These are phyloP conservation scores for Cadophora luteo-olivacea DNA, from an alignment of 2,329 filamentous ascomycete species.

Conservation along the genomic window DNA sequence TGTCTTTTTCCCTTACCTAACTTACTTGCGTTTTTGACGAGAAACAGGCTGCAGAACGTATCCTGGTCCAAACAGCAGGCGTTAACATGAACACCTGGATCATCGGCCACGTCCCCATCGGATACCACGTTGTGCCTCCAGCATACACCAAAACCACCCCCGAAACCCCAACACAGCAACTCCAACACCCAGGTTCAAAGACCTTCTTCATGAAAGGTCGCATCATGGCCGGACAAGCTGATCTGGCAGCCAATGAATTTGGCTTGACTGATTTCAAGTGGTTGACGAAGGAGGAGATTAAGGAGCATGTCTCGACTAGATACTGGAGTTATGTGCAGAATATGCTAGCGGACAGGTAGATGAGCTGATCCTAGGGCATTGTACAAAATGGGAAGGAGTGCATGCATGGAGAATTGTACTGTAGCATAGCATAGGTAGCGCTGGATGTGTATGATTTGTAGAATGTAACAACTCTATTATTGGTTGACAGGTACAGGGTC, in stretches of 20 bases:
- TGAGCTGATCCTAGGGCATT: conserved; percentile 49
- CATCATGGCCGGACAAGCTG: conserved; percentile 95
- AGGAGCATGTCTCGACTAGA: conserved; percentile 65
- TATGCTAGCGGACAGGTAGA: conserved; percentile 84
- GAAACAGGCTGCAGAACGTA: conserved; percentile 79
- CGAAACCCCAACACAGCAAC: conserved; percentile 15
- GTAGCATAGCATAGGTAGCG: conserved; percentile 29
- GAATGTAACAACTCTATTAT: conserved; percentile 30
- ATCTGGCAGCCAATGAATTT: conserved; percentile 74
- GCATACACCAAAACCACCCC: conserved; percentile 51
- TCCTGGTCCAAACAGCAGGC: conserved; percentile 78
- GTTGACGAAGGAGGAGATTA: conserved; percentile 88
- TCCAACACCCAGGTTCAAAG: conserved; percentile 70
- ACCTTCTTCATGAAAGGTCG: conserved; percentile 95
- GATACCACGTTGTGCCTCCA: conserved; percentile 71
- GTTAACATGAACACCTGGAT: conserved; percentile 99
- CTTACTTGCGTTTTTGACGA: too few relatives aligned
- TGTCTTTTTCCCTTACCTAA: conserved; percentile 49
- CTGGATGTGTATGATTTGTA: conserved; percentile 26
- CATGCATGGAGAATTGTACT: conserved; percentile 16
- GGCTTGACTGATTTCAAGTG: conserved; percentile 87
- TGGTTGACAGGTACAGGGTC: conserved; percentile 1
- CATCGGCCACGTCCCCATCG: conserved; percentile 87
- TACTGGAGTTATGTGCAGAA: conserved; percentile 82
- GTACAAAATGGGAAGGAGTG: conserved; percentile 5